Evolutionary conservation across 2,329 filamentous ascomycete species (phyloP).

Genomic region (Alternaria incomplexa): DNA sequence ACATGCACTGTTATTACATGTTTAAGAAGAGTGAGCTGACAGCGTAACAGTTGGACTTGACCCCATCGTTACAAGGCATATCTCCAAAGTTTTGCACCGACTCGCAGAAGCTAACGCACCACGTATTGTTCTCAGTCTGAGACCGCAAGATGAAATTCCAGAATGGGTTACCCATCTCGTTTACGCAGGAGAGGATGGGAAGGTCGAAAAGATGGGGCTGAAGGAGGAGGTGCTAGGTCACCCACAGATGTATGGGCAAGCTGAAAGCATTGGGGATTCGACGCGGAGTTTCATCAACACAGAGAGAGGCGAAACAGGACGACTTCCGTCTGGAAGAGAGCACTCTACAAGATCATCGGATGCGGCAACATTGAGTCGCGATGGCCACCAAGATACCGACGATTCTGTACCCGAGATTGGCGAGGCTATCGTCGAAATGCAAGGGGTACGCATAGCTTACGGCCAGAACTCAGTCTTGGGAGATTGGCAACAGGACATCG

Average conservation of each 20-base stretch:
- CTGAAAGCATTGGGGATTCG: constrained; percentile 18
- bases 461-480: constrained; percentile 78
- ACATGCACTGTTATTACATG: neutral
- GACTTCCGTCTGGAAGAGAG: constrained; percentile 36
- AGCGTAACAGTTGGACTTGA: constrained; percentile 76
- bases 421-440: constrained; percentile 83
- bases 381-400: constrained; percentile 39
- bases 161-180: constrained; percentile 89
- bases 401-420: constrained; percentile 49
- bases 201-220: constrained; percentile 69
- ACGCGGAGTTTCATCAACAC: constrained; percentile 20
- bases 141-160: constrained; percentile 86
- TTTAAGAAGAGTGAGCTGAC: neutral
- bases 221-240: constrained; percentile 67
- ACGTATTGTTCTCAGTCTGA: constrained; percentile 75
- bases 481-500: constrained; percentile 71
- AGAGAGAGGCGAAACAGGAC: constrained; percentile 36
- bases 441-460: constrained; percentile 82
- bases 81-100: constrained; percentile 73
- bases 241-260: constrained; percentile 32
- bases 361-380: constrained; percentile 30
- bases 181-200: constrained; percentile 71
- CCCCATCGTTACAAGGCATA: constrained; percentile 74
- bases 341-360: neutral
- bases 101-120: constrained; percentile 72